A percentile compares a stretch with the other conserved stretches of the same genome.
These are phyloP conservation scores for Cymbomonas tetramitiformis DNA, from an alignment of 139 green algal species.

Conservation along the genomic window DNA sequence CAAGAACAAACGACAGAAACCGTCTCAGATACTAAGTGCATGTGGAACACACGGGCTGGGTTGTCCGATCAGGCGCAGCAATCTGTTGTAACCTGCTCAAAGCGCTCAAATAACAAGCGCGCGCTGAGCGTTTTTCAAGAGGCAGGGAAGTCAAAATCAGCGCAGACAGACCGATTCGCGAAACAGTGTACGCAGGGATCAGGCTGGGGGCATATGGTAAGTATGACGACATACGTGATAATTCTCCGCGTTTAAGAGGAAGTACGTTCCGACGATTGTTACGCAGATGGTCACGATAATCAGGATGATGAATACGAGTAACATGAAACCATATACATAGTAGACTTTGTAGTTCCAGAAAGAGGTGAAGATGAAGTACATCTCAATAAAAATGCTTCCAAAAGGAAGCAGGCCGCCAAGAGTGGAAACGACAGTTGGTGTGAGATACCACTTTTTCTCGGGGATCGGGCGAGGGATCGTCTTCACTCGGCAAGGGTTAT, in stretches of 20 bases:
- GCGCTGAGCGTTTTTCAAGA: too few species aligned
- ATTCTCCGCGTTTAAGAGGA: slow-evolving; percentile 96
- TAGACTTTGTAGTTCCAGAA: slow-evolving; percentile 98
- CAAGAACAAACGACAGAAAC: too few species aligned
- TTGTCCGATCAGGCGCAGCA: too few species aligned
- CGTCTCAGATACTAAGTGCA: too few species aligned
- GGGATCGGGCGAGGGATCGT: slow-evolving; percentile 84
- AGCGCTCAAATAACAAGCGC: too few species aligned
- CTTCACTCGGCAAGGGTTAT: slow-evolving; percentile 56
- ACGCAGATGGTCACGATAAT: slow-evolving; percentile 75
- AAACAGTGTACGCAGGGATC: too few species aligned
- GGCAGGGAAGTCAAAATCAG: too few species aligned
- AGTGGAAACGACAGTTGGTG: slow-evolving; percentile 45
- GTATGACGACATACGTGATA: too few species aligned
- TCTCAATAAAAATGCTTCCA: slow-evolving; percentile 96
- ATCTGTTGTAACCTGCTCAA: too few species aligned
- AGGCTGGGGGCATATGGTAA: too few species aligned
- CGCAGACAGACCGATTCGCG: too few species aligned
- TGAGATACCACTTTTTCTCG: slow-evolving; percentile 75
- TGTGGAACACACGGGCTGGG: too few species aligned
- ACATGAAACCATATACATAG: slow-evolving; percentile 96
- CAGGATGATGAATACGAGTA: slow-evolving; percentile 88
- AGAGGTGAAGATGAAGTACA: slow-evolving; percentile 94
- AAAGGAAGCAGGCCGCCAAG: slow-evolving; percentile 83
- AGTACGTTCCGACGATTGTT: slow-evolving; percentile 88